Base-by-base conservation (phyloP, 2,329 filamentous ascomycete genomes). In the Pseudogymnoascus sp. region DNA sequence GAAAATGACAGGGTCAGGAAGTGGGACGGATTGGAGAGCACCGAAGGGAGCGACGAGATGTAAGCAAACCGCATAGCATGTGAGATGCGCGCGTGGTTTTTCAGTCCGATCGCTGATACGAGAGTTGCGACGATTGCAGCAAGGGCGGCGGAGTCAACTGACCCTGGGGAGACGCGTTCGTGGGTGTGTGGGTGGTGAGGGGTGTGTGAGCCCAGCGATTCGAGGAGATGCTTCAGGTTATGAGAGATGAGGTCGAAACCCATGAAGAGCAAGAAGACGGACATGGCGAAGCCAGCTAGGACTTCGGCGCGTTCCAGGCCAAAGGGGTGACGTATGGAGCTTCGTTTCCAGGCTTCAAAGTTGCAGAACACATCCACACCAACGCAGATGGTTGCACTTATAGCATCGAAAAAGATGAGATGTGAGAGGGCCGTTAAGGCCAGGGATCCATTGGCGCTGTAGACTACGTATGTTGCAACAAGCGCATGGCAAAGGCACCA, bases 281-380 rank as follows among this genome's bases (percentile, higher is more conserved):
- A 96, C 86, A 97, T 91, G 65, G 93, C 95, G 68, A 99, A 96
- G 17, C 95, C 95, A 37, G 93, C 92, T 15, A 99, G 84, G 4
- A 99, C 93, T 75, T 99, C 95, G 64, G 90, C 90, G 62, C 95
- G 86, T 77, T 97, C 91, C 23, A 99, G 83, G 3, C 84, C 93
- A 72, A 99, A 99, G 0, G 95, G 95, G 76, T 99, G 92, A 23
- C 93, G 88, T 69, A 99, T 89, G 68, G 88, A 96, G 69, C 90
- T 93, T 56, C 93, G 85, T 67, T 91, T 91, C 95, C 95, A 99
- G 42, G 97, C 93, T 74, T 99, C 95, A 71, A 99, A 99, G 75
- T 99, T 99, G 61, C 90, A 88, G 59, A 97, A 84, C 1, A 97
- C 90, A 72, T 99, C 95, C 56, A 97, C 93, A 11, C 86, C 87